phyloP scores from a whole-genome alignment of 306 rosid genomes.

The Acacia confusa region DNA sequence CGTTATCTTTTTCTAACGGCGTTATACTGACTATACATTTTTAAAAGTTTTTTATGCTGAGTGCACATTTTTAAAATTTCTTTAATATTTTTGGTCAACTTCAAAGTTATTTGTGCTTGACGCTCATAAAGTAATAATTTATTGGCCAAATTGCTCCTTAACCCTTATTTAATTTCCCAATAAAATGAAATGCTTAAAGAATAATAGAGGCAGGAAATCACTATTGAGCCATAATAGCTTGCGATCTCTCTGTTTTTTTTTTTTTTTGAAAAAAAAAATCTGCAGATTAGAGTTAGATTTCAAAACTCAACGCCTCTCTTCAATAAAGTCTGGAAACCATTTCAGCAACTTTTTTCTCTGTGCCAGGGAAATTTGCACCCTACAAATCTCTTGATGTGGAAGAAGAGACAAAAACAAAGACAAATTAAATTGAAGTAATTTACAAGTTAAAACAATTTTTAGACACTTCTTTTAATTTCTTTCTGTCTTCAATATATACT shows the following conservation, averaged over 20 bases:
- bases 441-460: neutral
- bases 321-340: neutral
- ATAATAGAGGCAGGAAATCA: neutral
- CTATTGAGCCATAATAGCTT: neutral
- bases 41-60: no score
- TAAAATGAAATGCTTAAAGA: neutral
- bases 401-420: neutral
- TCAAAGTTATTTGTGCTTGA: no score
- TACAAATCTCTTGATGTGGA: neutral
- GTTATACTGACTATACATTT: no score
- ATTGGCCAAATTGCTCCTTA: no score
- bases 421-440: neutral
- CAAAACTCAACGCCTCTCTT: neutral
- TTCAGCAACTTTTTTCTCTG: neutral
- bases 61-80: no score
- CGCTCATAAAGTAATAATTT: no score
- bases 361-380: neutral
- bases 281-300: neutral
- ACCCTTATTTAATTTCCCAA: neutral
- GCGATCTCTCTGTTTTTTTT: neutral
- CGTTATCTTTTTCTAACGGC: no score
- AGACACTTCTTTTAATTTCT: neutral
- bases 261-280: no score
- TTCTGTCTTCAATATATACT: no score
- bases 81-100: no score